A percentile compares a stretch with the other conserved stretches of the same genome.
These are phyloP conservation scores for Streptanthus diversifolius DNA, from an alignment of 345 rosid genomes.

Conservation along the genomic window DNA sequence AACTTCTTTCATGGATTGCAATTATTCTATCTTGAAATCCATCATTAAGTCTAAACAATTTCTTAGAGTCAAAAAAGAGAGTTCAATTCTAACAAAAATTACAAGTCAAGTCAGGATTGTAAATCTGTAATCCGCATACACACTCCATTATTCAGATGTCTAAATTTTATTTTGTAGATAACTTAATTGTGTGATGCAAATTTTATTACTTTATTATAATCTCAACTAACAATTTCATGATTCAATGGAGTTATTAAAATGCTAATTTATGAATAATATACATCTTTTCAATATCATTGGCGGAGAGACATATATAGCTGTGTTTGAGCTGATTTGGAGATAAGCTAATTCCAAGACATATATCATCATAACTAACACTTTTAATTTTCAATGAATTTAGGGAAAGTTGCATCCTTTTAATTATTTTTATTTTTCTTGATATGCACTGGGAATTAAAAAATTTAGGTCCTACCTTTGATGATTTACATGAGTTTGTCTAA, in stretches of 20 bases:
- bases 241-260: background rate
- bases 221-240: background rate
- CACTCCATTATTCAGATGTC: background rate
- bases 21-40: conserved; percentile 19
- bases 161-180: background rate
- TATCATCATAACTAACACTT: conserved; percentile 27
- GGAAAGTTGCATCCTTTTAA: conserved; percentile 19
- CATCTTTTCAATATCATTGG: background rate
- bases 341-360: conserved; percentile 25
- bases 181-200: background rate
- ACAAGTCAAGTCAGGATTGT: conserved; percentile 17
- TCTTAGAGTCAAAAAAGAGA: background rate
- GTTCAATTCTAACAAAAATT: background rate
- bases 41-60: conserved; percentile 12
- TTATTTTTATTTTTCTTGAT: background rate
- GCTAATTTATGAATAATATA: background rate
- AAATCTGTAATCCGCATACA: background rate
- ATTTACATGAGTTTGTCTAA: conserved; percentile 19
- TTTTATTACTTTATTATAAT: background rate
- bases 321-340: conserved; percentile 2
- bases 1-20: conserved; percentile 46
- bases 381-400: conserved; percentile 21
- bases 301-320: background rate
- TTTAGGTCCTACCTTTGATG: conserved; percentile 25
- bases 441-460: conserved; percentile 24